A percentile compares a stretch with the other conserved stretches of the same genome.
Evolutionary conservation across 345 rosid species (phyloP).

Genomic region (Eucalyptus microcorys): DNA sequence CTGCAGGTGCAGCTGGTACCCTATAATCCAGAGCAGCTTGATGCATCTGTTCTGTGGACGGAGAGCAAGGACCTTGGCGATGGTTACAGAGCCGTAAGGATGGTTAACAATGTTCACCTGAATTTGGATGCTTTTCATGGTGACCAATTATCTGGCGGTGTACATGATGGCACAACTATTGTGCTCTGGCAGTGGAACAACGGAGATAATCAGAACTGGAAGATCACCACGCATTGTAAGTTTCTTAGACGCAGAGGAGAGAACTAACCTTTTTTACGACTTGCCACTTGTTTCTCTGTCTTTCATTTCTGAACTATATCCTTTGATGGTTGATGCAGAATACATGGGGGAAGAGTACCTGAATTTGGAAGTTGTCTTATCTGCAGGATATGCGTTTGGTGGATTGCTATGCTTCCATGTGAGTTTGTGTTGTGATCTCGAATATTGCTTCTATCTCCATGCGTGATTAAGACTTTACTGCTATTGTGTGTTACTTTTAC

Average conservation of each 20-base stretch:
- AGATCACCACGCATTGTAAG: conserved; percentile 6
- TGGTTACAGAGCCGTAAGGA: conserved; percentile 39
- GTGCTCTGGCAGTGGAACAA: conserved; percentile 84
- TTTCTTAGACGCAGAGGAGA: not conserved
- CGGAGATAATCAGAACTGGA: conserved; percentile 91
- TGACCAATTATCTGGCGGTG: conserved; percentile 56
- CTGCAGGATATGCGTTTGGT: not conserved
- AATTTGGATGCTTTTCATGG: conserved; percentile 82
- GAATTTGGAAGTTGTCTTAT: not conserved
- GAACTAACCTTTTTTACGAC: not conserved
- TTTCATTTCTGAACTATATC: not conserved
- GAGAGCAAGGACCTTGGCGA: conserved; percentile 48
- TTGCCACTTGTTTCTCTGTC: not conserved
- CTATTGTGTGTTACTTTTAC: not conserved
- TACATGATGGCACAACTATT: conserved; percentile 58
- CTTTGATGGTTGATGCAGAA: not conserved
- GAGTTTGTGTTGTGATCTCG: not conserved
- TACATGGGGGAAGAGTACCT: not conserved
- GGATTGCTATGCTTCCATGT: not conserved
- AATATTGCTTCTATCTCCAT: not conserved
- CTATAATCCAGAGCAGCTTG: conserved; percentile 47
- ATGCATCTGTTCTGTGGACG: conserved; percentile 64
- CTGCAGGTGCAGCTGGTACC: conserved; percentile 53
- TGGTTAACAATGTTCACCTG: conserved; percentile 59
- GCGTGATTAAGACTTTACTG: not conserved